Evolutionary conservation across 768 basidiomycete genomes (phyloP).

Genomic region (Dacryopinax primogenitus): DNA sequence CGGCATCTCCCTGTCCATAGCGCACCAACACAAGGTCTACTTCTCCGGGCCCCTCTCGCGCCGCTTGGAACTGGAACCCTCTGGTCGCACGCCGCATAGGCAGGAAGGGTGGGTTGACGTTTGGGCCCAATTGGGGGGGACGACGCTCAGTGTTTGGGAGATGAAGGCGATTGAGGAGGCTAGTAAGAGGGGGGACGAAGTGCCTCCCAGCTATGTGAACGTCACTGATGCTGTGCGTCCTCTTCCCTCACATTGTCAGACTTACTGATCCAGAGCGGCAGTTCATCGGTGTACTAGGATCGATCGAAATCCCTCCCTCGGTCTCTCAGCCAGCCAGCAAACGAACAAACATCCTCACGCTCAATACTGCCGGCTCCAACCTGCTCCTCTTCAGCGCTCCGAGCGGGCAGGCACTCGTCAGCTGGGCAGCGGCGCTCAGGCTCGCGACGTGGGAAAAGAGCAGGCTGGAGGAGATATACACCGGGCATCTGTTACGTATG

Average conservation of each 20-base stretch:
- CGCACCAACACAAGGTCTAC: constrained; percentile 75
- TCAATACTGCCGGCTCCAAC: constrained; percentile 91
- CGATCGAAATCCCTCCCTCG: constrained; percentile 38
- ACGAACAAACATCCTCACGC: constrained; percentile 67
- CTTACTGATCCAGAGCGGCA: not conserved
- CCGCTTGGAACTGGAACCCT: constrained; percentile 60
- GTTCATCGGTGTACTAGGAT: constrained; percentile 2
- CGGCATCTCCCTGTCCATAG: constrained; percentile 55
- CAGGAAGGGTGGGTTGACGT: constrained; percentile 74
- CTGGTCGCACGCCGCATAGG: constrained; percentile 54
- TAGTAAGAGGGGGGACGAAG: constrained; percentile 62
- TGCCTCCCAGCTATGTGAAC: constrained; percentile 78
- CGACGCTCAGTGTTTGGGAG: constrained; percentile 82
- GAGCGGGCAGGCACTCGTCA: constrained; percentile 49
- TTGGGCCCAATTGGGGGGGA: constrained; percentile 83
- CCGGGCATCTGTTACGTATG: constrained; percentile 79
- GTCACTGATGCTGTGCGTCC: constrained; percentile 70
- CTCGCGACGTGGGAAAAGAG: constrained; percentile 91
- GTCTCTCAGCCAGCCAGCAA: constrained; percentile 39
- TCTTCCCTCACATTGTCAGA: not conserved
- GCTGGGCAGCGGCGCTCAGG: constrained; percentile 87
- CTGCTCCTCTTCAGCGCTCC: constrained; percentile 80
- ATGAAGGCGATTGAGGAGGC: constrained; percentile 81
- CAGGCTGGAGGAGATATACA: constrained; percentile 92
- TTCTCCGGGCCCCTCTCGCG: constrained; percentile 74